Evolutionary conservation across 2,329 filamentous ascomycete species (phyloP).

Genomic region (Xylaria sp.): DNA sequence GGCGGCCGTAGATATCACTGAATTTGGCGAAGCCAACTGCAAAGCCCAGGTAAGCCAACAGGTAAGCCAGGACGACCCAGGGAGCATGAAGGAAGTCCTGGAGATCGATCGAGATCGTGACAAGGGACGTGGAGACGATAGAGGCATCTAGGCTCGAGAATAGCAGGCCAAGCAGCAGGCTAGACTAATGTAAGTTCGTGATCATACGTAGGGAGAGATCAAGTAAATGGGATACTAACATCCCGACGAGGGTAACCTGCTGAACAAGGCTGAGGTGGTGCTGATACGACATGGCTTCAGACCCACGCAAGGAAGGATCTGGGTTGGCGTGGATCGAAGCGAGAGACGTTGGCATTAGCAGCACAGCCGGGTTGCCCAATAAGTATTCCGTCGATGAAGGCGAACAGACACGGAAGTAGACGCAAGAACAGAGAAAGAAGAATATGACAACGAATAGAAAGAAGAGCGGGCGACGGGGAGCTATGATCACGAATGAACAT

Average conservation of each 20-base stretch:
- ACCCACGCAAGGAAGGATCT: neutral
- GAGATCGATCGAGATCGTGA: conserved; percentile 51
- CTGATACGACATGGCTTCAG: conserved; percentile 21
- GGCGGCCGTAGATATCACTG: conserved; percentile 55
- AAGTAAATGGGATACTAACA: conserved; percentile 27
- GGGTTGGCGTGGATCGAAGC: neutral
- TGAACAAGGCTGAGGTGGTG: conserved; percentile 22
- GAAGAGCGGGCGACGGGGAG: neutral
- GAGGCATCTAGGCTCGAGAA: conserved; percentile 55
- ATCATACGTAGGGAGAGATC: conserved; percentile 4
- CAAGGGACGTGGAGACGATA: conserved; percentile 53
- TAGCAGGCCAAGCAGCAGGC: conserved; percentile 48
- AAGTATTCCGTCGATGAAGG: neutral
- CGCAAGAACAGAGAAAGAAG: neutral
- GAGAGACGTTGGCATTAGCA: neutral
- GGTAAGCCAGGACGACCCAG: conserved; percentile 53
- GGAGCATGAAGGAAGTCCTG: conserved; percentile 47
- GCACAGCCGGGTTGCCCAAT: neutral
- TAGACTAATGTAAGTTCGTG: conserved; percentile 23
- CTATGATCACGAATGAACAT: neutral
- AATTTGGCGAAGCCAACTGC: conserved; percentile 54
- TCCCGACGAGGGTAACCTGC: conserved; percentile 34
- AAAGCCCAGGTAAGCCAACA: conserved; percentile 55
- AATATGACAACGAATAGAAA: neutral
- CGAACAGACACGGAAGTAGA: neutral